phyloP scores from a whole-genome alignment of 306 rosid species.

The Styphnolobium japonicum region DNA sequence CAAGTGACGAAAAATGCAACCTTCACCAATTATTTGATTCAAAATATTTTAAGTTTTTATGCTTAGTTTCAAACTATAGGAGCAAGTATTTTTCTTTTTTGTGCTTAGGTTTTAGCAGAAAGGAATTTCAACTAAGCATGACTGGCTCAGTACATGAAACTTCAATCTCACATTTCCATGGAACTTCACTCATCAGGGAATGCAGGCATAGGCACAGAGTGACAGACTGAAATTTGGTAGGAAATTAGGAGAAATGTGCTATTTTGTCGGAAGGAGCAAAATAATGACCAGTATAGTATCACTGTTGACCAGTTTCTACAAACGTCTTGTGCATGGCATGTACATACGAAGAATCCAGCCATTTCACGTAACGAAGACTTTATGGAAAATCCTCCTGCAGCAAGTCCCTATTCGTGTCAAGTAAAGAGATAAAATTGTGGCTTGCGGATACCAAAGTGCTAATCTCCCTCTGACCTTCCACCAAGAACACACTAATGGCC shows the following conservation, averaged over 20 bases:
- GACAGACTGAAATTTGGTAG: background rate
- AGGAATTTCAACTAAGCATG: no score
- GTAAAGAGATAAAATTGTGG: background rate
- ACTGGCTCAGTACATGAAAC: background rate
- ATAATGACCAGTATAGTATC: background rate
- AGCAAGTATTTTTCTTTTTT: no score
- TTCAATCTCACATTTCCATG: background rate
- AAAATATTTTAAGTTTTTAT: no score
- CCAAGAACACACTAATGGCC: slow-evolving; percentile 1
- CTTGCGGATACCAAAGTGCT: background rate
- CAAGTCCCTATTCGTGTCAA: background rate
- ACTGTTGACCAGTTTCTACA: background rate
- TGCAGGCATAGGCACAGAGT: slow-evolving; percentile 32
- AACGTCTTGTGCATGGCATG: background rate
- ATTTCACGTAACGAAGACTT: background rate
- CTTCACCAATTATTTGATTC: no score
- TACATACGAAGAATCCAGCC: background rate
- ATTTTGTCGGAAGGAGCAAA: background rate
- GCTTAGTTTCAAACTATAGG: no score
- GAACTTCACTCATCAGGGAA: background rate
- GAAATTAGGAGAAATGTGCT: background rate
- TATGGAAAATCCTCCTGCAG: background rate
- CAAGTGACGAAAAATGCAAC: no score
- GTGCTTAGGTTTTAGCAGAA: no score
- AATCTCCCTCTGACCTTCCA: background rate